A percentile compares a stretch with the other conserved stretches of the same genome.
These are phyloP conservation scores for Papiliotrema laurentii DNA, from an alignment of 1,284 basidiomycete species.

Conservation along the genomic window DNA sequence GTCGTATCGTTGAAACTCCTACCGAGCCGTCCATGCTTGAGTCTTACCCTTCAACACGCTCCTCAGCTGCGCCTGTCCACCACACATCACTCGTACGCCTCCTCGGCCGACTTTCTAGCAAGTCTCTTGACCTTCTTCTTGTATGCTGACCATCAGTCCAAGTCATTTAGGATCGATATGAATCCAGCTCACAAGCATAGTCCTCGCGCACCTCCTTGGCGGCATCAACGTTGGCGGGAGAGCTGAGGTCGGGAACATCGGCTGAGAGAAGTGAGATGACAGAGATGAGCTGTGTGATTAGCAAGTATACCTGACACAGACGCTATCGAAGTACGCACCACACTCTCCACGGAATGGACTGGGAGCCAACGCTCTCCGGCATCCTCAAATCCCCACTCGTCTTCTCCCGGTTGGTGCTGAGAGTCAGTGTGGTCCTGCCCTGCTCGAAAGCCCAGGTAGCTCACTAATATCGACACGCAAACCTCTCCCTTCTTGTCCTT, in stretches of 20 bases:
- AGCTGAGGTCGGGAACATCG: constrained; percentile 87
- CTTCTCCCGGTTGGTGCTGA: constrained; percentile 87
- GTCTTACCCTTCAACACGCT: too few relatives aligned
- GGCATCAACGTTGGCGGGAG: constrained; percentile 95
- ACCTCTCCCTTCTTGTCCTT: constrained; percentile 87
- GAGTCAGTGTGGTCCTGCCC: too few relatives aligned
- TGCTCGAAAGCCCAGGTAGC: neutral
- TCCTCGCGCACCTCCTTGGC: constrained; percentile 83
- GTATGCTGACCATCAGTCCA: constrained; percentile 55
- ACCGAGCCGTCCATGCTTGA: too few relatives aligned
- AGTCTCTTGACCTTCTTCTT: constrained; percentile 89
- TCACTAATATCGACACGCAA: constrained; percentile 91
- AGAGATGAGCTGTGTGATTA: constrained; percentile 70
- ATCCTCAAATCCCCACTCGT: constrained; percentile 97
- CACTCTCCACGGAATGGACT: constrained; percentile 93
- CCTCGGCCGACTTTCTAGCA: constrained; percentile 77
- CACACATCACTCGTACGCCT: constrained; percentile 63
- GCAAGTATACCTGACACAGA: neutral
- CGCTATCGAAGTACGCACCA: constrained; percentile 59
- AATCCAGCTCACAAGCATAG: constrained; percentile 55
- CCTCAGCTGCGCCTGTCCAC: too few relatives aligned
- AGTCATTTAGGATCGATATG: neutral
- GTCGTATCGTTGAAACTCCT: too few relatives aligned
- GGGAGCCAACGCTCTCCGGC: constrained; percentile 97
- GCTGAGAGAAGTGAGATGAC: constrained; percentile 94